A percentile compares a stretch with the other conserved stretches of the same genome.
phyloP scores from a whole-genome alignment of 1,284 basidiomycete genomes.

The Cutaneotrichosporon spelunceum region DNA sequence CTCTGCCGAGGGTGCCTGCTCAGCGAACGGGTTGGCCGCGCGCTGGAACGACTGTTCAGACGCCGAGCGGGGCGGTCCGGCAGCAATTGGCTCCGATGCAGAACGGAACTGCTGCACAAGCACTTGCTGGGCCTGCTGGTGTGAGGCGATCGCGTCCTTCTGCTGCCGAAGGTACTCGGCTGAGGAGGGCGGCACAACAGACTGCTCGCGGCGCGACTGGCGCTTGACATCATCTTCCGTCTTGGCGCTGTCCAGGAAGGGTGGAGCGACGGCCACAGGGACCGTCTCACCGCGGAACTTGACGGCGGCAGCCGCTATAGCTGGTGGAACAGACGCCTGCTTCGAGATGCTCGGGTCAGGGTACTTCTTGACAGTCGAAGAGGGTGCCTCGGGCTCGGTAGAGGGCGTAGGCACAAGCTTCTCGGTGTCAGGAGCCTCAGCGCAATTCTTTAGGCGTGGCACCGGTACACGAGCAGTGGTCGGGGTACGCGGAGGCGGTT shows the following conservation, averaged over 20 bases:
- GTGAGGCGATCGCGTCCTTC: not conserved
- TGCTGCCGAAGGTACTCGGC: slow-evolving; percentile 4
- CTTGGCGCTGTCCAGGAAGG: not conserved
- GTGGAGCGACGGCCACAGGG: not conserved
- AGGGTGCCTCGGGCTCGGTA: not conserved
- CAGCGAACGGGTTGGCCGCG: slow-evolving; percentile 5
- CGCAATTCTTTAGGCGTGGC: not conserved
- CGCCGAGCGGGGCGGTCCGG: not conserved
- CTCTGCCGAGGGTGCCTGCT: slow-evolving; percentile 2
- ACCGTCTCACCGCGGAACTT: not conserved
- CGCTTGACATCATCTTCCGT: not conserved
- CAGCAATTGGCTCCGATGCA: not conserved
- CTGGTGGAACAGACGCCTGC: not conserved
- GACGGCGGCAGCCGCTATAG: not conserved
- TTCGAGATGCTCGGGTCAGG: slow-evolving; percentile 7
- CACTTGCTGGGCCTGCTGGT: not conserved
- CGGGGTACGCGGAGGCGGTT: not conserved
- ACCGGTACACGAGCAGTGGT: not conserved
- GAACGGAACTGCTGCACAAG: not conserved
- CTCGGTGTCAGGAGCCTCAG: not conserved
- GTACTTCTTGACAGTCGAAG: slow-evolving; percentile 2
- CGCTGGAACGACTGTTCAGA: slow-evolving; percentile 10
- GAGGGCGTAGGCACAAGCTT: not conserved
- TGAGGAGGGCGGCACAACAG: not conserved
- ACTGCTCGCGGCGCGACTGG: slow-evolving; percentile 5